Conservation (phyloP, 2,329 filamentous ascomycete species). For the Paecilomyces formosus region DNA sequence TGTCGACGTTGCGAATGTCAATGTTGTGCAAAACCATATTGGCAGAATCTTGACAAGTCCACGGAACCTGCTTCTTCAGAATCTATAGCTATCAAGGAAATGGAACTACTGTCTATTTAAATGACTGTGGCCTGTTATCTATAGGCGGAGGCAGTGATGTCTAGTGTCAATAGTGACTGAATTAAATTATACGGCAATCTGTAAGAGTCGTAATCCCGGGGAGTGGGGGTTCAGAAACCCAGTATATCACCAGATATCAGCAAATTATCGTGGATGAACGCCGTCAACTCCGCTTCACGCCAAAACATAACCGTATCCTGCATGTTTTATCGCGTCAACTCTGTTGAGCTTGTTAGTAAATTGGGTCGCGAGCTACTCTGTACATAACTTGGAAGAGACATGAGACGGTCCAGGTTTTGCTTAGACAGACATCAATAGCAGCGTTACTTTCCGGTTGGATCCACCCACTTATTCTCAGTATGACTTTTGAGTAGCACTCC, state of each 20-base stretch:
- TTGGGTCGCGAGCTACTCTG: not conserved
- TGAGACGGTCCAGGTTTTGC: not conserved
- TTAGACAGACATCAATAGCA: not conserved
- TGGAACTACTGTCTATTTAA: not conserved
- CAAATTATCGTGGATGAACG: not conserved
- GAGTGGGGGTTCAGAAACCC: not conserved
- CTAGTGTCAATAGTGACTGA: not conserved
- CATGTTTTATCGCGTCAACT: not conserved
- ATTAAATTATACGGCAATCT: not conserved
- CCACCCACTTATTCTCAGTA: too few relatives aligned
- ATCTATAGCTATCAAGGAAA: not conserved
- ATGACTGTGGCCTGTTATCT: not conserved
- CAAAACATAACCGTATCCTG: not conserved
- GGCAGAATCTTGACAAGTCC: not conserved
- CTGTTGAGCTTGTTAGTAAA: not conserved
- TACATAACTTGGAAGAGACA: too few relatives aligned
- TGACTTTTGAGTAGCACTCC: too few relatives aligned
- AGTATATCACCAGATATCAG: not conserved
- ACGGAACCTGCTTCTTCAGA: not conserved
- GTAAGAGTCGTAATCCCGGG: not conserved
- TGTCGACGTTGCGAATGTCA: not conserved
- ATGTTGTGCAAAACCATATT: not conserved
- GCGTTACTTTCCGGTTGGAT: not conserved
- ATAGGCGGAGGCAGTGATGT: not conserved
- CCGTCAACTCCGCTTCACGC: not conserved